These are phyloP conservation scores for Polygonum maritimum DNA, from an alignment of 148 eudicot genomes.

Conservation along the genomic window DNA sequence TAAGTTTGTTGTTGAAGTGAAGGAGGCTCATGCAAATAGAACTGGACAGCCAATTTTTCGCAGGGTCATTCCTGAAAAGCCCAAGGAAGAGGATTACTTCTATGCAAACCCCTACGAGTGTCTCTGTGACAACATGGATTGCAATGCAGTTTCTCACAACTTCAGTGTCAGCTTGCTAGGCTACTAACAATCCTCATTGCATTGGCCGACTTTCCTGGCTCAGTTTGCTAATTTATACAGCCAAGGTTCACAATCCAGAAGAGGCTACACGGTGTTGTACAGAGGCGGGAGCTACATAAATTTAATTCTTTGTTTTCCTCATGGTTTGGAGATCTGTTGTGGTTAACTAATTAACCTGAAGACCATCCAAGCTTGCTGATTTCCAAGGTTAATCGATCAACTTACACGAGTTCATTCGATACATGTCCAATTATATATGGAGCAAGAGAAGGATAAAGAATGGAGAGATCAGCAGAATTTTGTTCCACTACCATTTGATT, in stretches of 20 bases:
- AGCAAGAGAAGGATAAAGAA: background rate
- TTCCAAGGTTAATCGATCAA: background rate
- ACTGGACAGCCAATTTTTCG: constrained; percentile 47
- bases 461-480: background rate
- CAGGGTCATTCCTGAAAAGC: constrained; percentile 39
- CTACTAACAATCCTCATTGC: background rate
- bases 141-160: constrained; percentile 5
- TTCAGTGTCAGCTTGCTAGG: background rate
- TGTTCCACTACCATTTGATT: background rate
- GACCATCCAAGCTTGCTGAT: background rate
- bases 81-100: constrained; percentile 67
- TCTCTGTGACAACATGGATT: background rate
- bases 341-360: background rate
- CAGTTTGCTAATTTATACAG: background rate
- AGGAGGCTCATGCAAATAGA: constrained; percentile 32
- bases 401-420: background rate
- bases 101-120: constrained; percentile 61
- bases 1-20: constrained; percentile 33
- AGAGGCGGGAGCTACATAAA: background rate
- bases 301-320: background rate
- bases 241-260: background rate
- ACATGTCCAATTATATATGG: background rate
- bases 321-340: background rate
- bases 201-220: background rate
- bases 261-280: background rate